phyloP scores from a whole-genome alignment of 2,329 filamentous ascomycete species.

The Beauveria rudraprayagi region DNA sequence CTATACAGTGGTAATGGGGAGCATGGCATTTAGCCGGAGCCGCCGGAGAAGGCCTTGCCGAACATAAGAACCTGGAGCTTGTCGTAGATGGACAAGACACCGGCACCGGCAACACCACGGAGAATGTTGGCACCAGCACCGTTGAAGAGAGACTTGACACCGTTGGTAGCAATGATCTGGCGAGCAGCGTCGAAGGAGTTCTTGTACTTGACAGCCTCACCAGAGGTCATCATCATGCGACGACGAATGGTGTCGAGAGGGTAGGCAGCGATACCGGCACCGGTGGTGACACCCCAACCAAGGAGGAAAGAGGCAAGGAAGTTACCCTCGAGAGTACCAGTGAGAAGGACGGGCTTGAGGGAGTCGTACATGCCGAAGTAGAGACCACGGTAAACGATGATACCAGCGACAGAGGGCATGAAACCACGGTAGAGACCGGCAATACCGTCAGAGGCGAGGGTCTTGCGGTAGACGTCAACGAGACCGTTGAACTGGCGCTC shows the following conservation, averaged over 20 bases:
- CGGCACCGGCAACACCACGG: slow-evolving; percentile 99
- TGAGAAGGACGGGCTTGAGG: slow-evolving; percentile 96
- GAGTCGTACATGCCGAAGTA: slow-evolving; percentile 99
- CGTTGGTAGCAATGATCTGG: slow-evolving; percentile 97
- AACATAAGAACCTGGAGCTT: slow-evolving; percentile 98
- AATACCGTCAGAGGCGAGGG: slow-evolving; percentile 95
- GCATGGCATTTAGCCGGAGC: slow-evolving; percentile 39
- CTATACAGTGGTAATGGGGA: slow-evolving; percentile 32
- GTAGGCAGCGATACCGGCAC: slow-evolving; percentile 99
- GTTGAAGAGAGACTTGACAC: slow-evolving; percentile 99
- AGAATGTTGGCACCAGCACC: slow-evolving; percentile 99
- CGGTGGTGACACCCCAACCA: slow-evolving; percentile 98
- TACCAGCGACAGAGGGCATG: slow-evolving; percentile 98
- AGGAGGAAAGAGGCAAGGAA: slow-evolving; percentile 99
- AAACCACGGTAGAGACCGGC: slow-evolving; percentile 99
- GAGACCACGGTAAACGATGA: slow-evolving; percentile 99
- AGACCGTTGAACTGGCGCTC: slow-evolving; percentile 99
- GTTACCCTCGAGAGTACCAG: slow-evolving; percentile 88
- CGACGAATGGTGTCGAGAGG: slow-evolving; percentile 99
- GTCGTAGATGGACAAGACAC: slow-evolving; percentile 99
- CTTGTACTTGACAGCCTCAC: slow-evolving; percentile 99
- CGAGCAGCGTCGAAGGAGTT: slow-evolving; percentile 88
- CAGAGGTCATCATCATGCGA: slow-evolving; percentile 99
- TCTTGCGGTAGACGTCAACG: slow-evolving; percentile 99
- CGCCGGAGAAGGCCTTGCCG: slow-evolving; percentile 96